These are phyloP conservation scores for Sporobolomyces phaffii DNA, from an alignment of 768 basidiomycete species.

Conservation along the genomic window DNA sequence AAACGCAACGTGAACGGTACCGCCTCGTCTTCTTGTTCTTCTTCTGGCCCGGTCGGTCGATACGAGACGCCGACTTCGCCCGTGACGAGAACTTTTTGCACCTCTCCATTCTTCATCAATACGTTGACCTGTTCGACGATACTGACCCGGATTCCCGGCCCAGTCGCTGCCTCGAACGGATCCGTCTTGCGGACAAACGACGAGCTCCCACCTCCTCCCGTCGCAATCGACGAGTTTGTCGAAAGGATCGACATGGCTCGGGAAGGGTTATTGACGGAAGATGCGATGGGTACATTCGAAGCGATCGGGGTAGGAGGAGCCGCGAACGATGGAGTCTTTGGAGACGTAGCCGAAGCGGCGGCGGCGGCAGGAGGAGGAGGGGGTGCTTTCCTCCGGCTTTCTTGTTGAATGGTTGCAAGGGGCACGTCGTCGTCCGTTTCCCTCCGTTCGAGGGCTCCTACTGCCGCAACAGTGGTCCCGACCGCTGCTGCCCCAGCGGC, in stretches of 20 bases:
- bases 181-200: background rate
- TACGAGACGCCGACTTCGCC: slow-evolving; percentile 47
- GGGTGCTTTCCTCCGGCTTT: slow-evolving; percentile 26
- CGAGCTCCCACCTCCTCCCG: slow-evolving; percentile 2
- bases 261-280: background rate
- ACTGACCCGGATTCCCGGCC: slow-evolving; percentile 45
- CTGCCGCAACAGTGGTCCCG: too few relatives aligned
- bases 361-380: background rate
- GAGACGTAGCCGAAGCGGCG: background rate
- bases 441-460: background rate
- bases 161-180: slow-evolving; percentile 30
- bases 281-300: background rate
- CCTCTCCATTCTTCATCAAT: slow-evolving; percentile 44
- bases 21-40: slow-evolving; percentile 8
- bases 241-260: slow-evolving; percentile 38
- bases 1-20: slow-evolving; percentile 45
- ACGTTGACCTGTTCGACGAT: slow-evolving; percentile 50
- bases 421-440: slow-evolving; percentile 41
- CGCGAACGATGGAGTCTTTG: background rate
- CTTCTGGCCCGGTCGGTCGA: slow-evolving; percentile 8
- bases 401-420: slow-evolving; percentile 37
- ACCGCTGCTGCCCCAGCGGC: background rate
- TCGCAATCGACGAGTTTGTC: slow-evolving; percentile 27
- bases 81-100: slow-evolving; percentile 46
- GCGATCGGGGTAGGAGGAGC: background rate